Conservation (phyloP, 148 eudicot genomes). For the Fagopyrum homotropicum region DNA sequence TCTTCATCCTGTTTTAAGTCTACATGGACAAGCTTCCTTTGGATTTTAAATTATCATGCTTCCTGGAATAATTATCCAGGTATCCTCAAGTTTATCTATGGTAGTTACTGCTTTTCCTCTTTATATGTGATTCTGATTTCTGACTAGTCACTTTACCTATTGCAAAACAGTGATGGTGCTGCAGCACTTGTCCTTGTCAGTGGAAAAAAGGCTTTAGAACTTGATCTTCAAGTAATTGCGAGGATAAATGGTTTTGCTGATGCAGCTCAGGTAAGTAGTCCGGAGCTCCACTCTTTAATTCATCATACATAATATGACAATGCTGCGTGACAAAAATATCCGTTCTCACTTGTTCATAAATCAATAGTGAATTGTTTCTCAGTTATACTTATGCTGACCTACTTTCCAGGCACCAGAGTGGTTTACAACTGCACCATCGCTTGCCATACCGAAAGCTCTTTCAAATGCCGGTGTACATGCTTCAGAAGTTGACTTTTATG, state of each 20-base stretch:
- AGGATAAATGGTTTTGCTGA: constrained; percentile 85
- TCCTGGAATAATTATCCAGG: neutral
- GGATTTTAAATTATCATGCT: neutral
- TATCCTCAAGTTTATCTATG: neutral
- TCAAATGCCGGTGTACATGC: constrained; percentile 68
- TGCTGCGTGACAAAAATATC: neutral
- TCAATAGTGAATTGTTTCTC: neutral
- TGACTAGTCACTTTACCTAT: constrained; percentile 17
- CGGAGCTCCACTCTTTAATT: neutral
- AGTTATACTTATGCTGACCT: neutral
- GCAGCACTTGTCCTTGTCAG: constrained; percentile 92
- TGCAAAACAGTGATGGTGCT: constrained; percentile 76
- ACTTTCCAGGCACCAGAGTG: constrained; percentile 79
- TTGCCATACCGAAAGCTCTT: constrained; percentile 94
- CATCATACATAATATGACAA: too few species aligned
- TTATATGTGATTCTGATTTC: neutral
- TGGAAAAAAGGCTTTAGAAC: constrained; percentile 73
- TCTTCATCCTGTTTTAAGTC: neutral
- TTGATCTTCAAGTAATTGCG: constrained; percentile 71
- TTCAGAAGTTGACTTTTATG: constrained; percentile 76
- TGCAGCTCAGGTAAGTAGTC: constrained; percentile 71
- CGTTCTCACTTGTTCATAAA: neutral
- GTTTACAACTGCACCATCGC: constrained; percentile 94
- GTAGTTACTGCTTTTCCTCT: constrained; percentile 2
- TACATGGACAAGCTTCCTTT: neutral